These are phyloP conservation scores for Silene noctiflora DNA, from an alignment of 179 eudicot genomes.

Conservation along the genomic window DNA sequence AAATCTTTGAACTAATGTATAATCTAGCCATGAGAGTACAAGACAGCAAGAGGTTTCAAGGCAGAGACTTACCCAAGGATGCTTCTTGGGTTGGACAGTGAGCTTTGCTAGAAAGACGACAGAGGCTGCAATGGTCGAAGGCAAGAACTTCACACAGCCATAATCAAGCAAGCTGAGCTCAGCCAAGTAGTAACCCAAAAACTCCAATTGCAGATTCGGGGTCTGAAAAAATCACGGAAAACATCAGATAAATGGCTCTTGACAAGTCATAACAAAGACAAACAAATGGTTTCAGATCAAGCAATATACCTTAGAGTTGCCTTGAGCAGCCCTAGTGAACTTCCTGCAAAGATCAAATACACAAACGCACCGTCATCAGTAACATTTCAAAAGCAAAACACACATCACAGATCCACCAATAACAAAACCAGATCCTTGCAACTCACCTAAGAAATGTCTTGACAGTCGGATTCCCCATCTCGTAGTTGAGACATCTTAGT, in stretches of 20 bases:
- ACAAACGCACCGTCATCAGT: slow-evolving; percentile 2
- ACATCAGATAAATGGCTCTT: not conserved
- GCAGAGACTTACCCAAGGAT: slow-evolving; percentile 39
- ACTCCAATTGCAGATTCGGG: slow-evolving; percentile 34
- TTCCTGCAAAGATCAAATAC: slow-evolving; percentile 25
- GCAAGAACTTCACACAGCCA: slow-evolving; percentile 37
- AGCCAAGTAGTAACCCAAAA: slow-evolving; percentile 39
- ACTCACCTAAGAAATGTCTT: slow-evolving; percentile 43
- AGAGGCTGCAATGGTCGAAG: slow-evolving; percentile 40
- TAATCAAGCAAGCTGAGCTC: slow-evolving; percentile 45
- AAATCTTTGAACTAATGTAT: too few relatives aligned
- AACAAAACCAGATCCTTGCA: not conserved
- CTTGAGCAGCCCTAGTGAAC: slow-evolving; percentile 37
- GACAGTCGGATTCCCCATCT: slow-evolving; percentile 44
- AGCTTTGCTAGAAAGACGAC: slow-evolving; percentile 36
- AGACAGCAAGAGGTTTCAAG: not conserved
- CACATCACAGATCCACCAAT: not conserved
- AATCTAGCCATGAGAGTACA: not conserved
- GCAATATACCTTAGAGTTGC: slow-evolving; percentile 29
- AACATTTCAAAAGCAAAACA: not conserved
- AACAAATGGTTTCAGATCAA: too few relatives aligned
- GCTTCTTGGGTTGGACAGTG: slow-evolving; percentile 27
- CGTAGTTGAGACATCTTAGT: slow-evolving; percentile 37
- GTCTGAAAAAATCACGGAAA: slow-evolving; percentile 25
- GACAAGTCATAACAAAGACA: too few relatives aligned